These are phyloP conservation scores for Cryptosporidium meleagridis DNA, from an alignment of 169 alveolate genomes.

Conservation along the genomic window DNA sequence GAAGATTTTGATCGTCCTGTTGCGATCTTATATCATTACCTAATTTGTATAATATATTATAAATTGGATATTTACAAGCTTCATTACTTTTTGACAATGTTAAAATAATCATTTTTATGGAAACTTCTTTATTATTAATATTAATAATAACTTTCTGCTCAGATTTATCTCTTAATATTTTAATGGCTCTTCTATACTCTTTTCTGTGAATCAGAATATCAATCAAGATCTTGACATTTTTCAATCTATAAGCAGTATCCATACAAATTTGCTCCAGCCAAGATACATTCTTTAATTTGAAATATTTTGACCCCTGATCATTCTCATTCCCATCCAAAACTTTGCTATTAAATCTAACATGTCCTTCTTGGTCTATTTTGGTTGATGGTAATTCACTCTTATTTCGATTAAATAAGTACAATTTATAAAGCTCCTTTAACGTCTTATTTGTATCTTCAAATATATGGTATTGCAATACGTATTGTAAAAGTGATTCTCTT, in stretches of 20 bases:
- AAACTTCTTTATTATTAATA: not conserved
- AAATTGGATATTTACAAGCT: conserved; percentile 44
- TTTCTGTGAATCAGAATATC: conserved; percentile 11
- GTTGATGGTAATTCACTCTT: not conserved
- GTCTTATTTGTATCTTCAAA: conserved; percentile 34
- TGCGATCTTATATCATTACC: conserved; percentile 41
- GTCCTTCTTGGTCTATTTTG: not conserved
- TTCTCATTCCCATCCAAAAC: not conserved
- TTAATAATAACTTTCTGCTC: not conserved
- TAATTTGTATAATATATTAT: conserved; percentile 20
- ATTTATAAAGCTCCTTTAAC: not conserved
- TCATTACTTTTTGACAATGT: conserved; percentile 3
- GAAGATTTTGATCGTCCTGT: conserved; percentile 1
- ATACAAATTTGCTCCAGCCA: conserved; percentile 65
- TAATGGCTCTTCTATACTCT: conserved; percentile 53
- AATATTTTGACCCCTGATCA: not conserved
- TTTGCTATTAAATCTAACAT: not conserved
- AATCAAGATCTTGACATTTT: conserved; percentile 9
- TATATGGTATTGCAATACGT: conserved; percentile 42
- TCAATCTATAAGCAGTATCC: conserved; percentile 39
- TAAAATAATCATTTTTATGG: conserved; percentile 19
- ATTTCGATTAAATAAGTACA: conserved; percentile 16
- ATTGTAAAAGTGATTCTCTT: conserved; percentile 21
- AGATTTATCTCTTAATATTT: conserved; percentile 7
- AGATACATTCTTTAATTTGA: not conserved